These are phyloP conservation scores for Teratosphaeriaceae sp. DNA, from an alignment of 2,329 filamentous ascomycete species.

Conservation along the genomic window DNA sequence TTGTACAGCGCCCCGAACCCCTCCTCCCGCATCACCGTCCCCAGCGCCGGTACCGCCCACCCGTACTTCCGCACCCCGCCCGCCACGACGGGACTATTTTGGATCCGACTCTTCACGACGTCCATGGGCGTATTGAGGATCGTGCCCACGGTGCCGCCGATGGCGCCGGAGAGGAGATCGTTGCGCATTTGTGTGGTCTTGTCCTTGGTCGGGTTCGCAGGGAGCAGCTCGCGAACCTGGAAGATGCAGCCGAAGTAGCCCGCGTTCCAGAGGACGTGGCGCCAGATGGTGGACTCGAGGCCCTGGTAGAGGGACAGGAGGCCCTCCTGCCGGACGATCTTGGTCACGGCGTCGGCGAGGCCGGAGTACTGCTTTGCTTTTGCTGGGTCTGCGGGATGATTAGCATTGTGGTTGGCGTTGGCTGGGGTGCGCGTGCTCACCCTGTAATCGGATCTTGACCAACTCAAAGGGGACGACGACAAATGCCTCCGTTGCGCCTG, in stretches of 20 bases:
- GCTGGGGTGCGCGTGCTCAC: conserved; percentile 13
- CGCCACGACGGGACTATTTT: conserved; percentile 81
- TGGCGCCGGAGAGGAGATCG: conserved; percentile 75
- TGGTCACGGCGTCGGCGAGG: conserved; percentile 70
- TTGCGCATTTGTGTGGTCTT: conserved; percentile 79
- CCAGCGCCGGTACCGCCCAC: conserved; percentile 88
- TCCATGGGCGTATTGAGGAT: conserved; percentile 94
- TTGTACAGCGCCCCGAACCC: conserved; percentile 92
- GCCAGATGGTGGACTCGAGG: conserved; percentile 93
- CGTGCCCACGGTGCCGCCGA: conserved; percentile 87
- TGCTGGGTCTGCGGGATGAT: conserved; percentile 62
- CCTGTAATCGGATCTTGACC: conserved; percentile 93
- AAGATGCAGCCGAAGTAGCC: conserved; percentile 99
- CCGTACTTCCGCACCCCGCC: conserved; percentile 90
- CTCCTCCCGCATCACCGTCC: conserved; percentile 86
- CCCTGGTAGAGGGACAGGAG: conserved; percentile 90
- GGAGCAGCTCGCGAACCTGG: conserved; percentile 82
- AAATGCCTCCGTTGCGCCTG: conserved; percentile 91
- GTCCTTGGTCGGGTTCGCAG: conserved; percentile 59
- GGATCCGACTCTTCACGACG: conserved; percentile 96
- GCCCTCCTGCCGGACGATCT: conserved; percentile 80
- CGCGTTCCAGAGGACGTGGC: conserved; percentile 88
- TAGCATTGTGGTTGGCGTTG: background rate
- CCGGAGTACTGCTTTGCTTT: conserved; percentile 83
- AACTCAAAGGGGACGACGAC: conserved; percentile 98